Percentiles rank a stretch among this genome's conserved stretches.
Evolutionary conservation across 2,329 filamentous ascomycete species (phyloP).

Genomic region (Ophiostoma ulmi): DNA sequence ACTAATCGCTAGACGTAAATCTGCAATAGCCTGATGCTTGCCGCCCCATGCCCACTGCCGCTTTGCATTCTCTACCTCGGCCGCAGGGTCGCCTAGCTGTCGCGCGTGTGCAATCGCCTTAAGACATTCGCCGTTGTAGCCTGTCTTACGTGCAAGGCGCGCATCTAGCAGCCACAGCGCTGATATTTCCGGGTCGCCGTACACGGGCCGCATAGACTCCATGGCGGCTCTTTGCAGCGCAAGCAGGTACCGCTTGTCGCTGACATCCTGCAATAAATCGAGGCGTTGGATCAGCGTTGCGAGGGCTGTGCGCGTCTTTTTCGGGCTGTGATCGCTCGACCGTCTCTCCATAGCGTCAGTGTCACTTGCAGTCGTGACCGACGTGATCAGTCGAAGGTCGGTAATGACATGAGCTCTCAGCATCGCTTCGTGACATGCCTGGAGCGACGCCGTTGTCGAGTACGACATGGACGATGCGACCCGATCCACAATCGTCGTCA

Average conservation of each 20-base stretch:
- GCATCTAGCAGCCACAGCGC: conserved; percentile 81
- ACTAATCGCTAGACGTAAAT: conserved; percentile 73
- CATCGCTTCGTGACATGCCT: conserved; percentile 77
- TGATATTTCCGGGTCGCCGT: conserved; percentile 69
- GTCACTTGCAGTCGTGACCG: neutral
- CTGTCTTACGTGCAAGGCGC: conserved; percentile 77
- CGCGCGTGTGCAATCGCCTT: conserved; percentile 88
- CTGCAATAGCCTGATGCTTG: conserved; percentile 90
- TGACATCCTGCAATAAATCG: conserved; percentile 79
- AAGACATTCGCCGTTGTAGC: conserved; percentile 80
- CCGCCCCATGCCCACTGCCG: conserved; percentile 91
- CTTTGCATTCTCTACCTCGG: conserved; percentile 89
- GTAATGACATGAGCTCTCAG: conserved; percentile 81
- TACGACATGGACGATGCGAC: conserved; percentile 70
- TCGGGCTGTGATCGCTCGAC: conserved; percentile 39
- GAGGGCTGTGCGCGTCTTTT: conserved; percentile 41
- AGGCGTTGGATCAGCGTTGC: conserved; percentile 67
- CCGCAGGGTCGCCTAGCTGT: conserved; percentile 74
- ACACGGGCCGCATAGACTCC: conserved; percentile 67
- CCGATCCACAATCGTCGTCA: conserved; percentile 62
- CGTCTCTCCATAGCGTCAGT: conserved; percentile 31
- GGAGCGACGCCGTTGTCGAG: conserved; percentile 72
- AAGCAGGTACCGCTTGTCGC: conserved; percentile 90
- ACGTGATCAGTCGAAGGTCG: conserved; percentile 72
- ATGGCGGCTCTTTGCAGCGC: conserved; percentile 82